Conservation (phyloP, 1,139 yeast species). For the Candida glucosophila region DNA sequence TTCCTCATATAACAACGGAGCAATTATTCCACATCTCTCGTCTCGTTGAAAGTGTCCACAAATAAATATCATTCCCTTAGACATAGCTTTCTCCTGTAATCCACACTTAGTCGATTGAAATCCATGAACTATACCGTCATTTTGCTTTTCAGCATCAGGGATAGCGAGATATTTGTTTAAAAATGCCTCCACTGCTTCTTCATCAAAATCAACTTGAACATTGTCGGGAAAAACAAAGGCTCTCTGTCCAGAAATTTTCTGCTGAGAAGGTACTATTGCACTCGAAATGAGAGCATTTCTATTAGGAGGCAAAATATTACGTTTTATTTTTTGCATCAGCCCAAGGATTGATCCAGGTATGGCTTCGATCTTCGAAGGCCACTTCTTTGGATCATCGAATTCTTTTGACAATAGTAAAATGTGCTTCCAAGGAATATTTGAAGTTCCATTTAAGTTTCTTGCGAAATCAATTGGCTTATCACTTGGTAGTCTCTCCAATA, state of each 20-base stretch:
- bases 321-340: slow-evolving; percentile 20
- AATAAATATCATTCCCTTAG: slow-evolving; percentile 32
- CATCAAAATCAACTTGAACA: slow-evolving; percentile 25
- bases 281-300: slow-evolving; percentile 50
- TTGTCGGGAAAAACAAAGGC: slow-evolving; percentile 51
- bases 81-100: slow-evolving; percentile 14
- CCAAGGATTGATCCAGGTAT: slow-evolving; percentile 35
- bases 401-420: slow-evolving; percentile 42
- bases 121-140: slow-evolving; percentile 1
- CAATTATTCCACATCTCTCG: slow-evolving; percentile 56
- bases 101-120: too few species aligned
- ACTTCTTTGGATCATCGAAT: slow-evolving; percentile 18
- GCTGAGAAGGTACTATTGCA: slow-evolving; percentile 8
- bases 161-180: slow-evolving; percentile 35
- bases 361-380: slow-evolving; percentile 54
- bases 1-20: slow-evolving; percentile 48
- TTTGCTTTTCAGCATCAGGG: slow-evolving; percentile 3
- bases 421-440: slow-evolving; percentile 47
- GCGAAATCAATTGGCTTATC: slow-evolving; percentile 32
- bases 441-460: slow-evolving; percentile 37
- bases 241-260: slow-evolving; percentile 15
- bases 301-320: slow-evolving; percentile 24
- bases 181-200: slow-evolving; percentile 26
- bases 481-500: slow-evolving; percentile 32
- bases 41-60: slow-evolving; percentile 66